phyloP scores from a whole-genome alignment of 2,329 filamentous ascomycete species.

The Myriosclerotinia duriaeana region DNA sequence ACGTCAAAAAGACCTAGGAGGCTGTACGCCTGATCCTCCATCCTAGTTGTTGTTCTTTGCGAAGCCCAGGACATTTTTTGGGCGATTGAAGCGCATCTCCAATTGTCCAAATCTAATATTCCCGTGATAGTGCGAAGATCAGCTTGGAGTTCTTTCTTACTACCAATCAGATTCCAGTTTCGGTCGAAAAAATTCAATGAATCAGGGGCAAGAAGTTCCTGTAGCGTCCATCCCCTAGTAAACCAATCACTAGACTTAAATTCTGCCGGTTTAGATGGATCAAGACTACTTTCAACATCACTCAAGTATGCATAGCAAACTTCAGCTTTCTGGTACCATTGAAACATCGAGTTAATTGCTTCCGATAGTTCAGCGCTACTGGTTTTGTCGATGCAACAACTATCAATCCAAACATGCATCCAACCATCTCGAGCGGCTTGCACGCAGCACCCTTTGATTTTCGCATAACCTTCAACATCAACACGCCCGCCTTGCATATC shows the following conservation, averaged over 20 bases:
- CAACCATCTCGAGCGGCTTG: conserved; percentile 2
- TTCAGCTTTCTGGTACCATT: conserved; percentile 24
- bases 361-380: conserved; percentile 23
- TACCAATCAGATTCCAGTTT: conserved; percentile 8
- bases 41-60: conserved; percentile 4
- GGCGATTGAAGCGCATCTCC: not conserved
- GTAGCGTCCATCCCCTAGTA: conserved; percentile 17
- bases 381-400: conserved; percentile 27
- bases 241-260: conserved; percentile 15
- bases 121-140: not conserved
- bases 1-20: conserved; percentile 6
- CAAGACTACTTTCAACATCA: conserved; percentile 7
- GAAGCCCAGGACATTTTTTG: conserved; percentile 16
- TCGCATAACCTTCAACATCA: not conserved
- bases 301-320: conserved; percentile 27
- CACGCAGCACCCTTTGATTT: not conserved
- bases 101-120: not conserved
- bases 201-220: conserved; percentile 7
- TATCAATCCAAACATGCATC: conserved; percentile 24
- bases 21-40: conserved; percentile 16
- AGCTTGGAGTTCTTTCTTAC: not conserved
- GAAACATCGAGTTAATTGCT: conserved; percentile 25
- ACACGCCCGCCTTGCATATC: conserved; percentile 18
- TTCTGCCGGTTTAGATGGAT: not conserved
- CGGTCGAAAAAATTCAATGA: not conserved